Evolutionary conservation across 139 green algal genomes (phyloP), one percentile per base, ranked within the genome.

Genomic region (Nannochloris sp.): DNA sequence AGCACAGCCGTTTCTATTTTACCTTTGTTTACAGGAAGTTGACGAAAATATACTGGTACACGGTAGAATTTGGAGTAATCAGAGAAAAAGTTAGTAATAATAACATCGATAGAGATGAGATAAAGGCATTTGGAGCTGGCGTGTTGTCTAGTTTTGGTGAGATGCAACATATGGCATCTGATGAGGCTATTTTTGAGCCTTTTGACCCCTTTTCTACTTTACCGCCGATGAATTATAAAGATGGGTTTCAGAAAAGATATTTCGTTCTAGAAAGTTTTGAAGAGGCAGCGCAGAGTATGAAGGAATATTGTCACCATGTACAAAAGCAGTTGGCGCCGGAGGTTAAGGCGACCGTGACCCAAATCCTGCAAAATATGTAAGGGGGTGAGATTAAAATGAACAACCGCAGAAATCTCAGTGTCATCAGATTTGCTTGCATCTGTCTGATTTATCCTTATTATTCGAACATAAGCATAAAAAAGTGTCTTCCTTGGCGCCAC

Each of bases 61-160:
- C 90, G 5, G 84, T 97, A 19, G 91, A 97, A 75, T 97, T 97
- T 86, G 91, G 91, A 2, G 83, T 95, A 19, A 81, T 96, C n/a
- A 44, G 63, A 34, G 87, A 95, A 77, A 90, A 96, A 74, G 96
- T 97, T 85, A 90, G 90, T 1, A 82, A 93, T n/a, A 81, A 95
- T 24, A 39, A 63, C 33, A n/a, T n/a, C n/a, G 87, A 95, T 75
- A 74, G 48, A 1, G 81, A 54, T 38, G 31, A 65, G 15, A 38
- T 87, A 27, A 90, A 86, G 54, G 87, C 87, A 10, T 95, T 95
- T 72, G 87, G 89, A 5, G 75, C 75, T 30, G 89, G 91, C 30
- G 74, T 97, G 9, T 80, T 97, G 23, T 91, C 79, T 2, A 86
- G 68, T 56, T 95, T 76, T 56, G 91, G 88, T 6, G 91, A 97